These are phyloP conservation scores for Acacia confusa DNA, from an alignment of 306 rosid genomes.

Conservation along the genomic window DNA sequence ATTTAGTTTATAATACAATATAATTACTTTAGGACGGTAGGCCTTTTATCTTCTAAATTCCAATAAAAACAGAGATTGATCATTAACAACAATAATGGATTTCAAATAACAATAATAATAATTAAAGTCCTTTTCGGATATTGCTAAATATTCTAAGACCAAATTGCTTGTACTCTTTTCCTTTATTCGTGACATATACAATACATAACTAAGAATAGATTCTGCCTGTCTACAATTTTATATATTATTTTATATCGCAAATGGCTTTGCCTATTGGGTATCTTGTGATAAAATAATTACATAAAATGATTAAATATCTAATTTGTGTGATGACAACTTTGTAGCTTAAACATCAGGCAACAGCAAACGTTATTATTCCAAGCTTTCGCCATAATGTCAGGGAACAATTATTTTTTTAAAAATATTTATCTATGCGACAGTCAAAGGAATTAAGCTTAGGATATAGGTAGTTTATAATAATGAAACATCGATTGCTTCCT, in stretches of 20 bases:
- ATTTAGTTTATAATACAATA: neutral
- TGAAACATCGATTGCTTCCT: neutral
- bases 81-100: slow-evolving; percentile 5
- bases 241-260: neutral
- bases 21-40: neutral
- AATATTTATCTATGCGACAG: neutral
- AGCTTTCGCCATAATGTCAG: slow-evolving; percentile 25
- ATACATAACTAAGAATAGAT: neutral
- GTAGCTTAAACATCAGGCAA: neutral
- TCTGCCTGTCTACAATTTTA: neutral
- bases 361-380: slow-evolving; percentile 13
- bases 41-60: neutral
- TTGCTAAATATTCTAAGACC: slow-evolving; percentile 7
- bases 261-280: slow-evolving; percentile 10
- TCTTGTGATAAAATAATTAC: neutral
- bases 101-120: neutral
- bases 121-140: slow-evolving; percentile 34
- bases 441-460: slow-evolving; percentile 2
- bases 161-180: slow-evolving; percentile 41
- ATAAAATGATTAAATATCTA: neutral
- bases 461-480: neutral
- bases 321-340: slow-evolving; percentile 5
- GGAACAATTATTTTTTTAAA: slow-evolving; percentile 5
- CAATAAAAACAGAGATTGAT: slow-evolving; percentile 1
- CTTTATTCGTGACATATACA: slow-evolving; percentile 5